These are phyloP conservation scores for Boletus rex-veris DNA, from an alignment of 768 basidiomycete species.

Conservation along the genomic window DNA sequence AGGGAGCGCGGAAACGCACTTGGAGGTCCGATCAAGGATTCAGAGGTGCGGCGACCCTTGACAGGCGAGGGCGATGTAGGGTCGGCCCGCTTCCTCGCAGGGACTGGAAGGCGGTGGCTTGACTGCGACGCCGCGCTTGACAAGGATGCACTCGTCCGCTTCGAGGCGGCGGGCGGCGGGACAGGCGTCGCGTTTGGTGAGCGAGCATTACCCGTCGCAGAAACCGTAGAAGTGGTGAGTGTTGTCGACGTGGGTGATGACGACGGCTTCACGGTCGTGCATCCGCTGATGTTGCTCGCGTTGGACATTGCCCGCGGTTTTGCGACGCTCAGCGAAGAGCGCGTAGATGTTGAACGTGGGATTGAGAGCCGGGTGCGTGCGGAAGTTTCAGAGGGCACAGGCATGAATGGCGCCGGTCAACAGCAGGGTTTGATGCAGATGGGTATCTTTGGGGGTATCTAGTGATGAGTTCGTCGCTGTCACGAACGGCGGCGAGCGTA, in stretches of 20 bases:
- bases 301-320: conserved; percentile 56
- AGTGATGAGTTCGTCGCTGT: conserved; percentile 12
- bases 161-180: conserved; percentile 35
- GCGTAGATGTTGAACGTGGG: conserved; percentile 40
- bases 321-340: conserved; percentile 42
- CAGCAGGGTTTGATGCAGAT: neutral
- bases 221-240: conserved; percentile 22
- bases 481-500: conserved; percentile 17
- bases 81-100: conserved; percentile 28
- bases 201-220: conserved; percentile 26
- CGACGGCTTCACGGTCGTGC: conserved; percentile 45
- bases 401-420: conserved; percentile 19
- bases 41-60: conserved; percentile 21
- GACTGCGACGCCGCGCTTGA: conserved; percentile 36
- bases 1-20: conserved; percentile 23
- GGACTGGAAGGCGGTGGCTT: conserved; percentile 39
- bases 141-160: conserved; percentile 38
- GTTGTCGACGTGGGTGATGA: conserved; percentile 26
- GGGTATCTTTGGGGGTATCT: conserved; percentile 21
- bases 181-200: conserved; percentile 54
- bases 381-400: conserved; percentile 51
- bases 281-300: conserved; percentile 46
- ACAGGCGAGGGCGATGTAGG: conserved; percentile 28
- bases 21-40: conserved; percentile 26
- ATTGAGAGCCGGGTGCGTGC: conserved; percentile 40